phyloP scores from a whole-genome alignment of 768 basidiomycete genomes.

The Psilocybe cyanescens region DNA sequence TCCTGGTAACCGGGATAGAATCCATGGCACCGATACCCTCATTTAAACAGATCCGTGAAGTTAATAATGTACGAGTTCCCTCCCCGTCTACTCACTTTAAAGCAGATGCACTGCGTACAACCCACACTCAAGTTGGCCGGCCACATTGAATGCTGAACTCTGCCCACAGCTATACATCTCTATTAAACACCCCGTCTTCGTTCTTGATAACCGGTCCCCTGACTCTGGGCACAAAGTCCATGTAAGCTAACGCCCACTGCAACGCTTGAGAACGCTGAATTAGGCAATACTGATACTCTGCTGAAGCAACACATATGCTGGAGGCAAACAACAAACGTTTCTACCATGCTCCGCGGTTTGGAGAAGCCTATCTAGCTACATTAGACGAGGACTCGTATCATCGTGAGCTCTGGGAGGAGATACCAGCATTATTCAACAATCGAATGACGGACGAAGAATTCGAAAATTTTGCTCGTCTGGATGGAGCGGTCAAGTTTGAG shows the following conservation, averaged over 20 bases:
- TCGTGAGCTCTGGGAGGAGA: slow-evolving; percentile 1
- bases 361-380: background rate
- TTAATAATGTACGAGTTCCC: background rate
- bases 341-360: background rate
- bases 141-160: background rate
- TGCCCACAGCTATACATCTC: background rate
- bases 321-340: background rate
- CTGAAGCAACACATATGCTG: background rate
- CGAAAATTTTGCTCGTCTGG: slow-evolving; percentile 4
- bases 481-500: background rate
- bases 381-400: slow-evolving; percentile 1
- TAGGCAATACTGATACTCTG: background rate
- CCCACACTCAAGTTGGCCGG: background rate
- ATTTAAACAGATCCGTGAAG: slow-evolving; percentile 13
- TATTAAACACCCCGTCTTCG: too few relatives aligned
- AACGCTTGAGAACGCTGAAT: too few relatives aligned
- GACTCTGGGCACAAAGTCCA: too few relatives aligned
- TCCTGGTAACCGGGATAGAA: slow-evolving; percentile 14
- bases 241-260: too few relatives aligned
- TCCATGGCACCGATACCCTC: slow-evolving; percentile 12
- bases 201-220: too few relatives aligned
- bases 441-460: slow-evolving; percentile 10
- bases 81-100: background rate
- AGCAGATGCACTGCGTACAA: slow-evolving; percentile 5
- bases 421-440: slow-evolving; percentile 2